Percentiles rank a stretch among this genome's conserved stretches.
Evolutionary conservation across 129 eudicot species (phyloP).

Genomic region (Helianthus annuus): DNA sequence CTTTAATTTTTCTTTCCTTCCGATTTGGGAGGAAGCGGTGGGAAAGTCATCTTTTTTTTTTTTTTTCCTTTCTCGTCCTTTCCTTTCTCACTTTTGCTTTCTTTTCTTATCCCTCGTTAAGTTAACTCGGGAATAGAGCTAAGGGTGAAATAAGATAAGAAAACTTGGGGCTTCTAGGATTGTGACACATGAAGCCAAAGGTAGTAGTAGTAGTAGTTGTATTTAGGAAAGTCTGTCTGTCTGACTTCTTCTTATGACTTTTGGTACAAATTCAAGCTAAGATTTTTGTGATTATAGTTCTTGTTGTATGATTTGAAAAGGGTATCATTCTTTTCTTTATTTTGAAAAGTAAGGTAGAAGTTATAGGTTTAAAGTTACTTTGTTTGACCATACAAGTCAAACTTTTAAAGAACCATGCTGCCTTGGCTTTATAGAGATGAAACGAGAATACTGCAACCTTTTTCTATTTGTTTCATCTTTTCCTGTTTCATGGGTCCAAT

Average conservation of each 20-base stretch:
- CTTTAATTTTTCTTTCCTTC: too few relatives aligned
- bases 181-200: too few relatives aligned
- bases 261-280: conserved; percentile 1
- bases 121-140: too few relatives aligned
- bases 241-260: neutral
- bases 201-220: too few relatives aligned
- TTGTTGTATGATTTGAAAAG: conserved; percentile 4
- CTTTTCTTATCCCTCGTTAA: too few relatives aligned
- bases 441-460: neutral
- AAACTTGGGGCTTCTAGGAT: too few relatives aligned
- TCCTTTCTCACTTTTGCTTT: too few relatives aligned
- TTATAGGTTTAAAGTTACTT: neutral
- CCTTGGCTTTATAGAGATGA: neutral
- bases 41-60: too few relatives aligned
- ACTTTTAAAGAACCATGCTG: neutral
- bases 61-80: too few relatives aligned
- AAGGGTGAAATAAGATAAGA: too few relatives aligned
- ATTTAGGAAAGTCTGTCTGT: too few relatives aligned
- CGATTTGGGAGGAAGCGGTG: too few relatives aligned
- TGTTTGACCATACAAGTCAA: neutral
- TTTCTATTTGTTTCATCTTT: neutral
- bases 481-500: neutral
- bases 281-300: neutral
- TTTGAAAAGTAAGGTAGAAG: neutral
- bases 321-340: neutral